Evolutionary conservation across 306 rosid genomes (phyloP).

Genomic region (Castanea sativa): DNA sequence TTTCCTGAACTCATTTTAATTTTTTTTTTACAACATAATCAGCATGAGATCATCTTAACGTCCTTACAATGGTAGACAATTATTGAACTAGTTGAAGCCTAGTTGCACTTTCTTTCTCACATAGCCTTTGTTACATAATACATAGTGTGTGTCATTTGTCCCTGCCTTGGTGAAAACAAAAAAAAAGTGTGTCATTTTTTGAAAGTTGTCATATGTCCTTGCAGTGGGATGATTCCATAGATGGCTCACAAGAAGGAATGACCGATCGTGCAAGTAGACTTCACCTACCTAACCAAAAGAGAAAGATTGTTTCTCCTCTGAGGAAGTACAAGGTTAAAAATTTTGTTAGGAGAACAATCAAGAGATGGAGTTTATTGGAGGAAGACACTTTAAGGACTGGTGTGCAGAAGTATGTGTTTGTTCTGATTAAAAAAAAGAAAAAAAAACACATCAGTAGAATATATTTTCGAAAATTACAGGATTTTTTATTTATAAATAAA

Average conservation of each 20-base stretch:
- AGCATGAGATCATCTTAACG: not conserved
- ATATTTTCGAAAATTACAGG: not conserved
- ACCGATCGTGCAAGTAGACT: not conserved
- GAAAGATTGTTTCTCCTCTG: slow-evolving; percentile 42
- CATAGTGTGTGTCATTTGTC: too few species aligned
- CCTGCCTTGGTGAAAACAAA: too few species aligned
- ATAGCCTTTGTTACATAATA: not conserved
- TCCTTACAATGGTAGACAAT: too few species aligned
- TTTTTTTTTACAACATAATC: not conserved
- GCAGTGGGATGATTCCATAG: slow-evolving; percentile 79
- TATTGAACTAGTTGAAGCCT: not conserved
- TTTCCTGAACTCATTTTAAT: too few species aligned
- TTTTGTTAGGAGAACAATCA: slow-evolving; percentile 39
- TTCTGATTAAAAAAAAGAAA: slow-evolving; percentile 5
- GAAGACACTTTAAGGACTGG: slow-evolving; percentile 70
- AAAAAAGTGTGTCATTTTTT: not conserved
- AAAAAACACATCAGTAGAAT: not conserved
- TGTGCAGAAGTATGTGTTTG: slow-evolving; percentile 51
- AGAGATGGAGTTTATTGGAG: slow-evolving; percentile 68
- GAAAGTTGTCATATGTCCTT: slow-evolving; percentile 17
- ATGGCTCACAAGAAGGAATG: slow-evolving; percentile 27
- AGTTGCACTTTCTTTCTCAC: not conserved
- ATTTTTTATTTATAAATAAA: slow-evolving; percentile 3
- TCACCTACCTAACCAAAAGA: slow-evolving; percentile 44
- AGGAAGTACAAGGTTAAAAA: slow-evolving; percentile 20